These are phyloP conservation scores for Coemansia sp. DNA, from an alignment of 192 early-diverging fungal genomes.

Conservation along the genomic window DNA sequence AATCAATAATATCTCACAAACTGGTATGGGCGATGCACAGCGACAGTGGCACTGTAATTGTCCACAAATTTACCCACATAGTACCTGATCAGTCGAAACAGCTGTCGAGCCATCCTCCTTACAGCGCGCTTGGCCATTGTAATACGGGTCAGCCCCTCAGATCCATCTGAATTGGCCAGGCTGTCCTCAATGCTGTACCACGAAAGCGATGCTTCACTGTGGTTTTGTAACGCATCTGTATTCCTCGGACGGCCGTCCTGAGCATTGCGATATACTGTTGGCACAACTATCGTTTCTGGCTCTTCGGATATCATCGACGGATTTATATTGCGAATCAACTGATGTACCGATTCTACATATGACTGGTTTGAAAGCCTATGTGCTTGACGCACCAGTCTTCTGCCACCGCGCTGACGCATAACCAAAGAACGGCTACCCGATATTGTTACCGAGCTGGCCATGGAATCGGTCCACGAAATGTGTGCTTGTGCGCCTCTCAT, in stretches of 20 bases:
- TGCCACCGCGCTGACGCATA: conserved; percentile 9
- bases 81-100: conserved; percentile 28
- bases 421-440: conserved; percentile 14
- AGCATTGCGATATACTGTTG: neutral
- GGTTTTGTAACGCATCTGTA: neutral
- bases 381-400: conserved; percentile 10
- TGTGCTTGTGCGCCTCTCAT: conserved; percentile 40
- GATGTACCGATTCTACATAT: conserved; percentile 16
- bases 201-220: neutral
- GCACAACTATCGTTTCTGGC: conserved; percentile 9
- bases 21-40: conserved; percentile 28
- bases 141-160: conserved; percentile 16
- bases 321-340: conserved; percentile 30
- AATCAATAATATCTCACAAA: conserved; percentile 17
- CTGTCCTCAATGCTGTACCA: neutral
- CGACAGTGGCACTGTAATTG: conserved; percentile 14
- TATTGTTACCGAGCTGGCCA: conserved; percentile 50
- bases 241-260: neutral
- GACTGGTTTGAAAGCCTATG: conserved; percentile 2
- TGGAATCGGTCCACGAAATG: conserved; percentile 50
- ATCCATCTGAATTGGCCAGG: neutral
- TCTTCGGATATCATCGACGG: conserved; percentile 35
- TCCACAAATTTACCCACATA: conserved; percentile 16
- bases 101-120: conserved; percentile 15
- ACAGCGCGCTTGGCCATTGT: conserved; percentile 4